Base-by-base conservation (phyloP, 2,329 filamentous ascomycete species). In the Thelonectria olida region DNA sequence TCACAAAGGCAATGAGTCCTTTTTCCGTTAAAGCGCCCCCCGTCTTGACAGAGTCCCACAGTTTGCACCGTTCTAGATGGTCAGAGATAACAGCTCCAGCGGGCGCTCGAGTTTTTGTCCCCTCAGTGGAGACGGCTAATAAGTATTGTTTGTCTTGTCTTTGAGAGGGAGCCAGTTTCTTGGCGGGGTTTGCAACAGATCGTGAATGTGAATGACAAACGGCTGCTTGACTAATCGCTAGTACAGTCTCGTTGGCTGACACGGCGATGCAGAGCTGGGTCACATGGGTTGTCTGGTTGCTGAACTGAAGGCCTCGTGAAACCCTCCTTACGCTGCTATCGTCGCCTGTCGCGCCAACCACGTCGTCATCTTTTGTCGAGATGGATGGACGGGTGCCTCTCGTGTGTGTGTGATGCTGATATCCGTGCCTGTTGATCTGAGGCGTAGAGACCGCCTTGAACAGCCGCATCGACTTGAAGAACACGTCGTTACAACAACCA, bases 291-390 rank as follows among this genome's bases (percentile, higher is more conserved):
- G 27, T 48, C 27, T 36, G 34, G 47, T 45, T n/a, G 19, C 9
- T 8, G 19, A 19, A 3, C 4, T 19, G 15, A 39, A 39, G 36
- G 36, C 19, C 23, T 19, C 41, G 50, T 42, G 50, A 27, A 42
- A 34, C 38, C 36, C 19, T 45, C 51, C 20, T 23, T 7, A 25
- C 27, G 36, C 20, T 41, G 42, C 25, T 17, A 13, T 31, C 13
- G n/a, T 67, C 67, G 67, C 52, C 28, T 69, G 56, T 62, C 67
- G 67, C 67, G 65, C 60, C 59, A 56, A 55, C 49, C n/a, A n/a
- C n/a, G 28, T 6, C 6, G 27, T 7, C 27, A 28, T 10, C 27
- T 10, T 28, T 28, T 6, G 27, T 28, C 10, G 38, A 12, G 12
- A 22, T 41, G 38, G 38, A 41, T 20, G 39, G 39, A 9, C 5